A percentile compares a stretch with the other conserved stretches of the same genome.
phyloP scores from a whole-genome alignment of 176 grass and related monocot genomes.

The Thalia dealbata region DNA sequence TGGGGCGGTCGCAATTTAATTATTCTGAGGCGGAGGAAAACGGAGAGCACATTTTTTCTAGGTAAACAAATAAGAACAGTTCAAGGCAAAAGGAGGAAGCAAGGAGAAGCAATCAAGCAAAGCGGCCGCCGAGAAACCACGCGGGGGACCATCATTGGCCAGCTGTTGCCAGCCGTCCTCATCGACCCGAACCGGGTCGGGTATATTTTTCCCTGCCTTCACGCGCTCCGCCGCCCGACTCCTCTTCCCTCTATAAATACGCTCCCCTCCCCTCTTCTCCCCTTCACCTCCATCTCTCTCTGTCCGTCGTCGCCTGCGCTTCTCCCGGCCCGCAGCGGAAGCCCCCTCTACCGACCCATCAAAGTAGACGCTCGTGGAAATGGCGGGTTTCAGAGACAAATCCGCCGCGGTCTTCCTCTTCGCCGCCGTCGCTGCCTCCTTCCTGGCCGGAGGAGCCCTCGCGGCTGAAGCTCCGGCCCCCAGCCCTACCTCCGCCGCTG shows the following conservation, averaged over 20 bases:
- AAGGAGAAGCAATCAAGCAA: neutral
- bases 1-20: too few relatives aligned
- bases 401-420: neutral
- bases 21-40: too few relatives aligned
- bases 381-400: neutral
- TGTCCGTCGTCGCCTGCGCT: too few relatives aligned
- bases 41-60: too few relatives aligned
- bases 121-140: neutral
- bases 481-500: conserved; percentile 45
- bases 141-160: too few relatives aligned
- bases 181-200: neutral
- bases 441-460: conserved; percentile 26
- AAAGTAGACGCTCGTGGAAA: neutral
- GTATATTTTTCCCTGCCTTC: neutral
- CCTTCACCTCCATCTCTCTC: too few relatives aligned
- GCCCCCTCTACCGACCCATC: too few relatives aligned
- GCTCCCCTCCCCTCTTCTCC: neutral
- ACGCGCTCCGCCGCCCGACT: neutral
- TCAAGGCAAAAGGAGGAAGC: too few relatives aligned
- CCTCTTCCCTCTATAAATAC: neutral
- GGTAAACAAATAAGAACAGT: too few relatives aligned
- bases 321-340: too few relatives aligned
- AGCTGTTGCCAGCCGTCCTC: conserved; percentile 6
- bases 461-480: conserved; percentile 66
- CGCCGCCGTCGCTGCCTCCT: conserved; percentile 25